Evolutionary conservation across 1,284 basidiomycete species (phyloP), one percentile per base, ranked within the genome.

Genomic region (Salmacisia buchloeana): DNA sequence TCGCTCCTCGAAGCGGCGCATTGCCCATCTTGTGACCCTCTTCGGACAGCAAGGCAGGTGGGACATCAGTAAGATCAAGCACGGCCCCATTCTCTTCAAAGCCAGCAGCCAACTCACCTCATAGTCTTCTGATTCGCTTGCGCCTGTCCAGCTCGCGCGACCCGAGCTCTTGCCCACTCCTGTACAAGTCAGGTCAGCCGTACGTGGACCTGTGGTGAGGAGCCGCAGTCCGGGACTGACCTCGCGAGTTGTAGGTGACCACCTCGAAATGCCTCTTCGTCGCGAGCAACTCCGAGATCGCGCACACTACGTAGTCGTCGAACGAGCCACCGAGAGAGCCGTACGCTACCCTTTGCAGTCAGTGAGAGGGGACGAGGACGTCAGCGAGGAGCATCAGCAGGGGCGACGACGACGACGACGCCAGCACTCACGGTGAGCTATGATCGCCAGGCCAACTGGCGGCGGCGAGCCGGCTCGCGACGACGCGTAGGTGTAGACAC

Each of bases 171-270:
- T 62, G 41, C 68, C 70, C 2, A 70, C 70, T 9, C 35, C 54
- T 38, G 36, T 38, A 38, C 10, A 9, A 10, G 36, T n/a, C 36
- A 18, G 36, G 36, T 38, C 10, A 18, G 10, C 18, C 10, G 10
- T 10, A 18, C 36, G 36, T 38, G 36, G 18, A 18, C 15, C 45
- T 46, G 45, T n/a, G 12, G 45, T 6, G 23, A 15, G 45, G 45
- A 25, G 45, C 15, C 13, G 10, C 10, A 46, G 21, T 18, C 36
- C 9, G 18, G 25, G 7, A 27, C 46, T 4, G 7, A 52, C 70
- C 70, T 36, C 70, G 60, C 23, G 70, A 68, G 59, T 71, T 71
- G 67, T 69, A 71, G 5, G 68, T 63, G 23, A 71, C 65, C 4
- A 69, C 67, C 7, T 66, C 62, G 9, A 67, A 54, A 12, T 65